These are phyloP conservation scores for Angomonas deanei DNA, from an alignment of 208 protist species.

Conservation along the genomic window DNA sequence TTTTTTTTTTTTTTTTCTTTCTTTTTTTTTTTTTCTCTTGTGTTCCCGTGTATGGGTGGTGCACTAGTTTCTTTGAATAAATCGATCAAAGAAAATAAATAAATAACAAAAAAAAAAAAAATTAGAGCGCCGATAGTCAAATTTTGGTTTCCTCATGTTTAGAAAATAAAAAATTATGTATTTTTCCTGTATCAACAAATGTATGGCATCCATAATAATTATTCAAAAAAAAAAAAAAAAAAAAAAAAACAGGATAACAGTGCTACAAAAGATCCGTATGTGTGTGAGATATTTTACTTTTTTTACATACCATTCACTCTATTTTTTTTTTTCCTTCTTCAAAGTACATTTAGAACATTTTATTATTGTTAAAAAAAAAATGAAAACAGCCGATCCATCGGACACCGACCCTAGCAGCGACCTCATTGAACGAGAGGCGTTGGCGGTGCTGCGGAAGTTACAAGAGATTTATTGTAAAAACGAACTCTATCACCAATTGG, in stretches of 20 bases:
- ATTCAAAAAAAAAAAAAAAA: background rate
- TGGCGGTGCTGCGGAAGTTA: constrained; percentile 46
- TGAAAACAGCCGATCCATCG: constrained; percentile 4
- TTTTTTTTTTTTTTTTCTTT: constrained; percentile 1
- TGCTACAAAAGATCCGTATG: too few species aligned
- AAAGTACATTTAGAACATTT: too few species aligned
- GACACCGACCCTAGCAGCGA: constrained; percentile 34
- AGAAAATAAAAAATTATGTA: too few species aligned
- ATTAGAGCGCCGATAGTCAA: background rate
- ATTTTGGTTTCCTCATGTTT: too few species aligned
- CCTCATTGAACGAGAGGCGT: constrained; percentile 10
- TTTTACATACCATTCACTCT: constrained; percentile 6
- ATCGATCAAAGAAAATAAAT: too few species aligned
- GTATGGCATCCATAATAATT: background rate
- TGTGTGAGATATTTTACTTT: background rate
- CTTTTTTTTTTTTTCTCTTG: background rate
- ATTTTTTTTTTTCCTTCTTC: background rate
- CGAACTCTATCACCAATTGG: constrained; percentile 64
- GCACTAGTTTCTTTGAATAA: too few species aligned
- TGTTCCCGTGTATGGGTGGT: too few species aligned
- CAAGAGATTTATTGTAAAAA: constrained; percentile 83
- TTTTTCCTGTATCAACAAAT: background rate
- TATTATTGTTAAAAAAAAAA: background rate
- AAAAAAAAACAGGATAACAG: background rate
- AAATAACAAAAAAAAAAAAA: too few species aligned